Base-by-base conservation (phyloP, 1,284 basidiomycete species). In the Pisolithus thermaeus region DNA sequence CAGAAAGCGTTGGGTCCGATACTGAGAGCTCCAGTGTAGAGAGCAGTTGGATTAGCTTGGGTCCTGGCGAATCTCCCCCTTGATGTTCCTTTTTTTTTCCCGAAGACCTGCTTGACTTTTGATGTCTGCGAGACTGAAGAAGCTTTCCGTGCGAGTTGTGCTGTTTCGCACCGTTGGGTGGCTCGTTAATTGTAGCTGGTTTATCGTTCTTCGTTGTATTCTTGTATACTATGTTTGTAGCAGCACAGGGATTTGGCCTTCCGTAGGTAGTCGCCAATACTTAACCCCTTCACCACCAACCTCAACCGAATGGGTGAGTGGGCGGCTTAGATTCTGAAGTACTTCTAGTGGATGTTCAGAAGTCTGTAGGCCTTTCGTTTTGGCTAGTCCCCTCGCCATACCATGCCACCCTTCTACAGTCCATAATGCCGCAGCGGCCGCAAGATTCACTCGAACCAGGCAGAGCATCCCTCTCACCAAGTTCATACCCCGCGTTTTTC, bases 11-110 rank as follows among this genome's bases (percentile, higher is more conserved):
- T 56, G 66, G 69, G 14, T 78, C 76, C 18, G 78, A 80, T 51
- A 63, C 65, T 11, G 67, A 62, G 45, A 67, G 58, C 12, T 69
- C 67, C 0, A 66, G 66, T 22, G 72, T 75, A 42, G 75, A 73
- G 39, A 74, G 76, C 56, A 87, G 84, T 55, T 90, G 87, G 87
- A 71, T 90, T 49, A 86, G 79, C 61, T 67, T 89, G 59, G 66
- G 58, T 20, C 47, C 60, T 9, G 64, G 52, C 36, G 59, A 53
- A 50, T 47, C 61, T 14, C 44, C 62, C 30, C 51, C 56, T 43
- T 68, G 46, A 65, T 14, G 3, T 16, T 5, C 2, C 12, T 1
- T 7, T 12, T 14, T 12, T 39, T 20, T 38, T 20, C 11, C 18
- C 39, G 39, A 12, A 11, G 12, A 22, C 20, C 12, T 41, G 18